Evolutionary conservation across 768 basidiomycete species (phyloP), one percentile per base, ranked within the genome.

Genomic region (Mrakia hoshinonis): DNA sequence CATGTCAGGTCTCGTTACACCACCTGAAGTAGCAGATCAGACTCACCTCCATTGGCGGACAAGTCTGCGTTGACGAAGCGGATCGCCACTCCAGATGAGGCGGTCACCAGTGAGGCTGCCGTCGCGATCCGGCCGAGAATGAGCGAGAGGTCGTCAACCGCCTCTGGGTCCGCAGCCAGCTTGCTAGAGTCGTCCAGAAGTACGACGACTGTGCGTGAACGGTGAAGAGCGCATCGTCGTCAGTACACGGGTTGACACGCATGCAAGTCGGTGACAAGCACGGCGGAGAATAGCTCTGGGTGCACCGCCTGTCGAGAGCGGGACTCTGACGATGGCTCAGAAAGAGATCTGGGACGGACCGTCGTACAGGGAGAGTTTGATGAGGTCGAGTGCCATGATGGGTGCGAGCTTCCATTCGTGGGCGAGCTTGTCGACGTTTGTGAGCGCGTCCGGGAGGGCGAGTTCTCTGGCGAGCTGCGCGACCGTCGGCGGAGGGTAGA

Each of bases 401-500:
- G 58, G 58, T 1, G 36, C 20, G 11, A 61, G 36, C 13, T 61
- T 61, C 58, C 58, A 61, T 1, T 61, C 58, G 15, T 15, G 31
- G 7, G 58, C 58, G 12, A 61, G 58, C 36, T 61, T 22, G 20
- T 61, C 58, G 12, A 61, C 34, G 5, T 39, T 61, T 1, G 1
- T 4, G 34, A 61, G 58, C 34, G 58, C 58, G 58, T 34, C 5
- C 22, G 58, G 58, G 13, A 36, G 58, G 20, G 58, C 12, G 31
- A 61, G 34, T 38, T 61, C 31, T 61, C 36, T 61, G 18, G 34
- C 58, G 36, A 61, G 58, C 4, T 9, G 18, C 22, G 34, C 36
- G 58, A 61, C 36, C 3, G 58, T 36, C 13, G 58, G 58, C 18
- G 58, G 34, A n/a, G 58, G 58, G 36, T 61, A 61, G 34, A 61